Evolutionary conservation across 1,139 yeast genomes (phyloP).

Genomic region (Taiozyma sp.): DNA sequence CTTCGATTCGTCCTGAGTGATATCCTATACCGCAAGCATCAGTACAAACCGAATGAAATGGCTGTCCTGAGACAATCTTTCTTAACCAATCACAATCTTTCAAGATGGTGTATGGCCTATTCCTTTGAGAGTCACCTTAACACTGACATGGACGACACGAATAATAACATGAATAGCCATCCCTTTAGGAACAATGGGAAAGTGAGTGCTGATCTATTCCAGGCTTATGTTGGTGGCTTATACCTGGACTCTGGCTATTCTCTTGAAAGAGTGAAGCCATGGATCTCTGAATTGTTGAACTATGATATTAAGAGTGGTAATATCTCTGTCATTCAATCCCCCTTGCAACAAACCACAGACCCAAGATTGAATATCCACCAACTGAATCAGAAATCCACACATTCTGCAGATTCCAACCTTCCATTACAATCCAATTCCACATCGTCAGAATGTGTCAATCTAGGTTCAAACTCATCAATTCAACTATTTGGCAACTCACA

Average conservation of each 20-base stretch:
- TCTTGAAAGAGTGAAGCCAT: neutral
- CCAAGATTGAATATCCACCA: neutral
- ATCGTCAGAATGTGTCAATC: neutral
- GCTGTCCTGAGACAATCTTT: neutral
- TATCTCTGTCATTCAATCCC: neutral
- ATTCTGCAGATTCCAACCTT: neutral
- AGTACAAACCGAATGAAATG: neutral
- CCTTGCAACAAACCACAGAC: neutral
- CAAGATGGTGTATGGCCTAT: constrained; percentile 2
- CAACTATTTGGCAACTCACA: neutral
- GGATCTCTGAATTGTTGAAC: neutral
- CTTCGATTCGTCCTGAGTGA: constrained; percentile 35
- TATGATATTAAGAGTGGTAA: constrained; percentile 1
- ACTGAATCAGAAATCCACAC: neutral
- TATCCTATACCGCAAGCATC: neutral
- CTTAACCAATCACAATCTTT: neutral
- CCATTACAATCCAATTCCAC: neutral
- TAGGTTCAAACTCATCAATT: neutral
- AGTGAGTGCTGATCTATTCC: constrained; percentile 68
- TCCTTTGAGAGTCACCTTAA: neutral
- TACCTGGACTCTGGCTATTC: constrained; percentile 39
- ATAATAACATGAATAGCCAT: no score
- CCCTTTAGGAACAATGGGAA: neutral
- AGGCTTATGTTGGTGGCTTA: constrained; percentile 87
- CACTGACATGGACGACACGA: neutral